Base-by-base conservation (phyloP, 306 rosid genomes). In the Glycine soja region DNA sequence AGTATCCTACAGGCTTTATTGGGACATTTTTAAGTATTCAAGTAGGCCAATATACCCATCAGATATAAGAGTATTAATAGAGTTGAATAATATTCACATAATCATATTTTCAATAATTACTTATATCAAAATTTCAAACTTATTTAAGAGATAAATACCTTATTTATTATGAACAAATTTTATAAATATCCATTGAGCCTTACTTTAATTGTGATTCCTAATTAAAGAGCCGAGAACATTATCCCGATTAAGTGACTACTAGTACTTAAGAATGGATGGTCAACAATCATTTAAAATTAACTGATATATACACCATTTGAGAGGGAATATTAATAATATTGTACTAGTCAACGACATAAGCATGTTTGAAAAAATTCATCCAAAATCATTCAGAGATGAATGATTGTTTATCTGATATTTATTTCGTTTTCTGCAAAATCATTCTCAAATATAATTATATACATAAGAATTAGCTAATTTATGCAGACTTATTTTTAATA, bases 321-420 rank as follows among this genome's bases (percentile, higher is more conserved):
- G 63, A 48, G 48, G 24, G 24, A 19, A 19, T 19, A 19, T 19
- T 40, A 13, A 69, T 48, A 38, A 69, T 76, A 68, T 48, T 76
- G 13, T 15, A 58, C 58, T 19, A 19, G 24, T 19, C 24, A 19
- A 19, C 24, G 24, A 57, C 78, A 58, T 68, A 36, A 57, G 24
- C 57, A 68, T 58, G 82, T 57, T 46, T 68, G 3, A 15, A n/a
- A 45, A 32, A 16, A 58, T 5, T 66, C 74, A 65, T 32, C 56
- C 61, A 52, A 82, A 76, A 82, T 54, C 30, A 76, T 76, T 58
- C 64, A 40, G 38, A 48, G 36, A 46, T 30, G 10, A 24, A 70
- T 61, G 59, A 82, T 76, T 38, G 65, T 32, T 51, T 76, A 50
- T 47, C 36, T n/a, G 57, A 75, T 69, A 69, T 47, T 59, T 69